phyloP scores from a whole-genome alignment of 495 filamentous ascomycete species.

The Cercophora sp. region DNA sequence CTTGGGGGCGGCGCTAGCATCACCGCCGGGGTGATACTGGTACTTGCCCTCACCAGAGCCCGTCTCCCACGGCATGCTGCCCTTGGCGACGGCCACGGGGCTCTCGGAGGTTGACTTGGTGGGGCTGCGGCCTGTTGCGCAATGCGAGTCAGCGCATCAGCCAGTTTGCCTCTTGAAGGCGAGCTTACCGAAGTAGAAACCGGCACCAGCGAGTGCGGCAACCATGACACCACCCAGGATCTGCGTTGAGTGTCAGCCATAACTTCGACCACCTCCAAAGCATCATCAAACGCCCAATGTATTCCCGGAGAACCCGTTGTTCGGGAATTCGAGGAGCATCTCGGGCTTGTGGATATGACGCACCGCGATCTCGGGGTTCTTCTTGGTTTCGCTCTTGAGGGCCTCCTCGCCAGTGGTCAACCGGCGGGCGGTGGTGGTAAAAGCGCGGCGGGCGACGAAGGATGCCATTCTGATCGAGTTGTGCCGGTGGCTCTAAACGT shows the following conservation, averaged over 20 bases:
- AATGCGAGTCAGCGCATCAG: conserved; percentile 4
- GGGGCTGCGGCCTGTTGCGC: conserved; percentile 68
- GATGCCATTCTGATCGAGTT: conserved; percentile 38
- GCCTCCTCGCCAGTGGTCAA: conserved; percentile 36
- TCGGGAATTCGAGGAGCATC: not conserved
- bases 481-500: conserved; percentile 5
- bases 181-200: conserved; percentile 74
- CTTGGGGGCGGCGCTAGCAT: conserved; percentile 67
- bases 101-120: conserved; percentile 80
- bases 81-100: conserved; percentile 64
- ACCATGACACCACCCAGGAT: conserved; percentile 90
- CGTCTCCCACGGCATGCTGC: conserved; percentile 86
- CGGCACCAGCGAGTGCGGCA: conserved; percentile 77
- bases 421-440: conserved; percentile 44
- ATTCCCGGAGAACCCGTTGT: not conserved
- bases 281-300: not conserved
- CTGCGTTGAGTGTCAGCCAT: conserved; percentile 47
- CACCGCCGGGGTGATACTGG: conserved; percentile 86
- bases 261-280: too few relatives aligned
- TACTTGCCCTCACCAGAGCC: conserved; percentile 67
- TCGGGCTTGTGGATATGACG: conserved; percentile 27
- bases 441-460: conserved; percentile 44
- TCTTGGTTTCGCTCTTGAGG: conserved; percentile 47
- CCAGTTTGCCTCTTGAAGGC: too few relatives aligned
- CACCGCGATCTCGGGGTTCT: conserved; percentile 51